A percentile compares a stretch with the other conserved stretches of the same genome.
Conservation (phyloP, 192 early-diverging fungal genomes). For the Physocladia obscura region DNA sequence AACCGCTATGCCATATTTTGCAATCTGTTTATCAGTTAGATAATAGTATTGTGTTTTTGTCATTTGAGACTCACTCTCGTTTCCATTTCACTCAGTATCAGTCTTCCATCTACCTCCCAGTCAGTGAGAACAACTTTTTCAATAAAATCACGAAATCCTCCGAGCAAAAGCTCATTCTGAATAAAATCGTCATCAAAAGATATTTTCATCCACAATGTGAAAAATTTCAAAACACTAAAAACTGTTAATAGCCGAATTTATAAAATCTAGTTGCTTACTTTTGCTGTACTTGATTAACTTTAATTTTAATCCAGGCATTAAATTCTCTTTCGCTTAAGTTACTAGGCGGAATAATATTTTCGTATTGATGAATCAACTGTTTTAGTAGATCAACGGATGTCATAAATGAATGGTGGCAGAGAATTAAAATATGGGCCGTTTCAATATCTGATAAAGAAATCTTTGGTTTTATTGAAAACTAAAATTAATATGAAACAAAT, state of each 20-base stretch:
- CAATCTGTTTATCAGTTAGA: too few relatives aligned
- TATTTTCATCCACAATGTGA: slow-evolving; percentile 44
- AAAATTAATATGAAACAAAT: not conserved
- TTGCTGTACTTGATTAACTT: slow-evolving; percentile 45
- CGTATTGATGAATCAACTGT: slow-evolving; percentile 42
- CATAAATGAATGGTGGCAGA: slow-evolving; percentile 62
- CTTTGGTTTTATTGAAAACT: too few relatives aligned
- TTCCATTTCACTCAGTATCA: slow-evolving; percentile 39
- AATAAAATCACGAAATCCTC: slow-evolving; percentile 52
- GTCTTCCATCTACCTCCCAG: slow-evolving; percentile 40
- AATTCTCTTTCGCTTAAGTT: slow-evolving; percentile 43
- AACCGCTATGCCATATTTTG: too few relatives aligned
- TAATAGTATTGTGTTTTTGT: too few relatives aligned
- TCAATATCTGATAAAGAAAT: slow-evolving; percentile 47
- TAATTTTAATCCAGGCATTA: slow-evolving; percentile 43
- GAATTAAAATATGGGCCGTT: slow-evolving; percentile 35
- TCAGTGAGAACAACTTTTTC: slow-evolving; percentile 36
- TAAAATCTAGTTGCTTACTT: slow-evolving; percentile 20
- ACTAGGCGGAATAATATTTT: slow-evolving; percentile 39
- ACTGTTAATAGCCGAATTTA: not conserved
- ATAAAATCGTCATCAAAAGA: slow-evolving; percentile 58
- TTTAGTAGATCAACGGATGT: slow-evolving; percentile 52
- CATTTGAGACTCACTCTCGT: not conserved
- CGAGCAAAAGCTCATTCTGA: slow-evolving; percentile 37
- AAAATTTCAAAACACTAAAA: slow-evolving; percentile 40